Evolutionary conservation across 768 basidiomycete genomes (phyloP).

Genomic region (Collybia sp.): DNA sequence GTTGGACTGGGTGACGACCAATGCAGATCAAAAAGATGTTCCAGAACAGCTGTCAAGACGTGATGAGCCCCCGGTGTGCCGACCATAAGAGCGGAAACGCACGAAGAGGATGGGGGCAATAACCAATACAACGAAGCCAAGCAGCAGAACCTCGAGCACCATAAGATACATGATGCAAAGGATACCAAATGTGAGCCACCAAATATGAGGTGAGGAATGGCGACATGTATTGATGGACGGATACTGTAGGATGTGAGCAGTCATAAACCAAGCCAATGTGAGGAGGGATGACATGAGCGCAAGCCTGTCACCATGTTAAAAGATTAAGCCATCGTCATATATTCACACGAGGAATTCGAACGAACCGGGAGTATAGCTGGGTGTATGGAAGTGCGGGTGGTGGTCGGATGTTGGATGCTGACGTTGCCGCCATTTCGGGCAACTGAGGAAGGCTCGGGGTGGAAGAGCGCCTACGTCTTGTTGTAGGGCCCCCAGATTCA

Average conservation of each 20-base stretch:
- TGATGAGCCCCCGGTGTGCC: neutral
- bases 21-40: slow-evolving; percentile 76
- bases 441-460: neutral
- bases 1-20: slow-evolving; percentile 76
- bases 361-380: slow-evolving; percentile 35
- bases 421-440: too few relatives aligned
- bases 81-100: slow-evolving; percentile 21
- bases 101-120: slow-evolving; percentile 78
- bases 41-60: slow-evolving; percentile 53
- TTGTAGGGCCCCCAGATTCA: neutral
- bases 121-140: slow-evolving; percentile 75
- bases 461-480: neutral
- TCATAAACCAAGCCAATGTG: slow-evolving; percentile 80
- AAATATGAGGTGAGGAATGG: slow-evolving; percentile 69
- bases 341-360: neutral
- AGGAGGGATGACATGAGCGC: slow-evolving; percentile 63
- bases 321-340: slow-evolving; percentile 11
- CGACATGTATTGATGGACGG: slow-evolving; percentile 74
- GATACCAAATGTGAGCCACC: slow-evolving; percentile 84
- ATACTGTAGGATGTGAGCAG: slow-evolving; percentile 76
- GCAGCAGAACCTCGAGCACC: slow-evolving; percentile 61
- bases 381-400: slow-evolving; percentile 11
- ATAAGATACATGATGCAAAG: slow-evolving; percentile 77
- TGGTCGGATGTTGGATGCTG: slow-evolving; percentile 2
- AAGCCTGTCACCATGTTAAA: slow-evolving; percentile 31